phyloP scores from a whole-genome alignment of 169 alveolate species.

The Plasmodium knowlesi region DNA sequence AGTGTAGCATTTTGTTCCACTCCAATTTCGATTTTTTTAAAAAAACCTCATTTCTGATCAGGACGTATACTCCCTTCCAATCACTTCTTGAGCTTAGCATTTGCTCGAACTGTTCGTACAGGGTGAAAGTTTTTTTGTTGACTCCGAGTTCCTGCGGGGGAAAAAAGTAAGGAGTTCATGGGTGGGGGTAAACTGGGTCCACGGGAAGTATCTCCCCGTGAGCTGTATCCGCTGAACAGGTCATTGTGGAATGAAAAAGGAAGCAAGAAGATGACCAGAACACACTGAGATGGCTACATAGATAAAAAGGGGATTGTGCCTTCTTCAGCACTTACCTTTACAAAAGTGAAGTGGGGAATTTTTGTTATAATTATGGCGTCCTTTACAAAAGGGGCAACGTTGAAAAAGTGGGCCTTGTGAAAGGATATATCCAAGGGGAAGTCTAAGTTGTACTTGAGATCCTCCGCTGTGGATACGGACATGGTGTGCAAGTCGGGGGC shows the following conservation, averaged over 20 bases:
- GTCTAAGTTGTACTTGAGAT: slow-evolving; percentile 29
- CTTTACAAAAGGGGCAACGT: slow-evolving; percentile 63
- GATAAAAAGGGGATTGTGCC: not conserved
- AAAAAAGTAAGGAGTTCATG: not conserved
- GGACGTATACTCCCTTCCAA: slow-evolving; percentile 66
- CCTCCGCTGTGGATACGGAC: slow-evolving; percentile 55
- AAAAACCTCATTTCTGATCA: slow-evolving; percentile 32
- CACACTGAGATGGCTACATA: not conserved
- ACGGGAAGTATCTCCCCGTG: not conserved
- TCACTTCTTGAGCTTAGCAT: slow-evolving; percentile 60
- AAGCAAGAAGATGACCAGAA: not conserved
- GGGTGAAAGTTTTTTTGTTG: slow-evolving; percentile 33
- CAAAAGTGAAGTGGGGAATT: slow-evolving; percentile 62
- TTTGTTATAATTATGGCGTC: slow-evolving; percentile 61
- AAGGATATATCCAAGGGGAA: slow-evolving; percentile 62
- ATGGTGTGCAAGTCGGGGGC: slow-evolving; percentile 35
- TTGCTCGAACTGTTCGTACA: slow-evolving; percentile 72
- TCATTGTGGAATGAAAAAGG: not conserved
- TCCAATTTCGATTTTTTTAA: slow-evolving; percentile 54
- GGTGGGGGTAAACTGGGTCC: not conserved
- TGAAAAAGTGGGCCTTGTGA: slow-evolving; percentile 74
- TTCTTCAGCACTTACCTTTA: slow-evolving; percentile 20
- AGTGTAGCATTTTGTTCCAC: slow-evolving; percentile 47
- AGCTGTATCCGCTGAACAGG: not conserved
- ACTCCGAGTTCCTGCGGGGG: slow-evolving; percentile 53